These are phyloP conservation scores for Trichoderma endophyticum DNA, from an alignment of 2,329 filamentous ascomycete species.

Conservation along the genomic window DNA sequence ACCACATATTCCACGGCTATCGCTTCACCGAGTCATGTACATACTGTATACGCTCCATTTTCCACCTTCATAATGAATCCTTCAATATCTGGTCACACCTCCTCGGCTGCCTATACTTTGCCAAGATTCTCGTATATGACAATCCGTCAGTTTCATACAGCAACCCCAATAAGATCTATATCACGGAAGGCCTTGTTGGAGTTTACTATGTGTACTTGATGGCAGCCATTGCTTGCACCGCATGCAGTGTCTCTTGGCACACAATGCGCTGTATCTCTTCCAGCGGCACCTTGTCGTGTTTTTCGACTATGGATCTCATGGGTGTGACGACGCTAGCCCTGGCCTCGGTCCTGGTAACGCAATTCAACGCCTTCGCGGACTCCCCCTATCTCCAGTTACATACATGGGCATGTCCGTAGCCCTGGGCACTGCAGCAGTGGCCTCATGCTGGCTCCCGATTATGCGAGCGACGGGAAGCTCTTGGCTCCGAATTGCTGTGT, in stretches of 20 bases:
- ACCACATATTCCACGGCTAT: background rate
- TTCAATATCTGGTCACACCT: conserved; percentile 7
- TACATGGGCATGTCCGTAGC: background rate
- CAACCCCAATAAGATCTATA: background rate
- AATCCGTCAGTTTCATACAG: background rate
- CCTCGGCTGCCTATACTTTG: background rate
- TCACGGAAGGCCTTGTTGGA: background rate
- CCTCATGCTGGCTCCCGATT: background rate
- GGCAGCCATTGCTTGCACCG: background rate
- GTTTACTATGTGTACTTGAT: background rate
- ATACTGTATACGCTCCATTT: background rate
- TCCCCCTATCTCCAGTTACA: background rate
- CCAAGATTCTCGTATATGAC: background rate
- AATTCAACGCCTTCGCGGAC: background rate
- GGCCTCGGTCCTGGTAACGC: background rate
- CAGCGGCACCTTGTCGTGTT: background rate
- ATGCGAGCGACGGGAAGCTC: background rate
- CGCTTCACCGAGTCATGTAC: background rate
- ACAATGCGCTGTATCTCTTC: background rate
- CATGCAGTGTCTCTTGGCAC: background rate
- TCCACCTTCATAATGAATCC: background rate
- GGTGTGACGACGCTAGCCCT: background rate
- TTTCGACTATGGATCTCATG: background rate
- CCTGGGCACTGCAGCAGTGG: background rate
- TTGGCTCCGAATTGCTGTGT: background rate